Evolutionary conservation across 2,329 filamentous ascomycete species (phyloP).

Genomic region (Shiraia sp.): DNA sequence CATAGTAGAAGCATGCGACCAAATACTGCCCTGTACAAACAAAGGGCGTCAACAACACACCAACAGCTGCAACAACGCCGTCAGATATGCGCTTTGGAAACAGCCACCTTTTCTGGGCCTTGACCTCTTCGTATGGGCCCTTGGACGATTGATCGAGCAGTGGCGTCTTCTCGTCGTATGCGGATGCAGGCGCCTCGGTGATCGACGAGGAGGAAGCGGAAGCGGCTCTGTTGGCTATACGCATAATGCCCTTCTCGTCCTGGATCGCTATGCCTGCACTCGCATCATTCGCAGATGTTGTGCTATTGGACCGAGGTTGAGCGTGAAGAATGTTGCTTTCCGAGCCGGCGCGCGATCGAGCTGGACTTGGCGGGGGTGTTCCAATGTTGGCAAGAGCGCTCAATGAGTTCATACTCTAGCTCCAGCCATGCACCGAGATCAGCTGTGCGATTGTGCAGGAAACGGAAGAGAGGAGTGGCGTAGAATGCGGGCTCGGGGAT

Average conservation of each 20-base stretch:
- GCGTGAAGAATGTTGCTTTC: conserved; percentile 50
- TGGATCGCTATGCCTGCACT: conserved; percentile 29
- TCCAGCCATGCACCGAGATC: conserved; percentile 48
- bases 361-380: conserved; percentile 55
- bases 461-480: background rate
- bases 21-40: conserved; percentile 81
- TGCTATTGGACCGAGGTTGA: conserved; percentile 26
- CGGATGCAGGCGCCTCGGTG: conserved; percentile 37
- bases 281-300: conserved; percentile 39
- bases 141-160: conserved; percentile 54
- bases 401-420: conserved; percentile 88
- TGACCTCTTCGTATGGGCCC: conserved; percentile 39
- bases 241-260: conserved; percentile 40
- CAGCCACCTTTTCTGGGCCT: conserved; percentile 48
- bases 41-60: conserved; percentile 77
- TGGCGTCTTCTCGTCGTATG: conserved; percentile 69
- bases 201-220: conserved; percentile 25
- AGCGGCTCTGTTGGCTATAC: conserved; percentile 20
- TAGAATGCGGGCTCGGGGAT: conserved; percentile 5
- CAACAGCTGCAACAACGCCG: conserved; percentile 74
- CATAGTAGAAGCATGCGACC: conserved; percentile 81
- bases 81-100: conserved; percentile 72
- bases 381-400: conserved; percentile 85
- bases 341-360: conserved; percentile 59
- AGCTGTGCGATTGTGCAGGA: background rate